Percentiles rank a stretch among this genome's conserved stretches.
Evolutionary conservation across 345 rosid genomes (phyloP).

Genomic region (Mercurialis annua): DNA sequence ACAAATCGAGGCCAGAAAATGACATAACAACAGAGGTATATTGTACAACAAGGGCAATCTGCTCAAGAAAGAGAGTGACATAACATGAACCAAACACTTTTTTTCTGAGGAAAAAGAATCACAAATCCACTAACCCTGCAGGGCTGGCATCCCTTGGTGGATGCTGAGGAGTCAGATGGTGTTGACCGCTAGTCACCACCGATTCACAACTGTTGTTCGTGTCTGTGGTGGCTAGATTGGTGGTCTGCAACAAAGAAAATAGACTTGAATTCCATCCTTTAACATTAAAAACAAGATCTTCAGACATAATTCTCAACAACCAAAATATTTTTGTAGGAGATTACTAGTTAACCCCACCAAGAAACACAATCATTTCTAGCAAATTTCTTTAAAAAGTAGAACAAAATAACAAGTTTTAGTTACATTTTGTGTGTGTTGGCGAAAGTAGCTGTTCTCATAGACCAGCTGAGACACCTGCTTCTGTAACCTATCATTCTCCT

Average conservation of each 20-base stretch:
- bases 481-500: conserved; percentile 98
- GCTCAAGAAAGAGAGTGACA: not conserved
- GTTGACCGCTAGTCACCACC: conserved; percentile 97
- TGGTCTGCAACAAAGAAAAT: conserved; percentile 46
- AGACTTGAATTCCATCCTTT: not conserved
- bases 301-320: not conserved
- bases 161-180: conserved; percentile 89
- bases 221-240: conserved; percentile 84
- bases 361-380: not conserved
- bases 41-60: no score
- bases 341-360: not conserved
- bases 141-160: conserved; percentile 99
- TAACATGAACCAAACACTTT: no score
- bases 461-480: conserved; percentile 97
- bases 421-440: conserved; percentile 90
- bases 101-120: not conserved
- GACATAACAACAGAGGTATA: conserved; percentile 33
- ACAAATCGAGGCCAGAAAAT: conserved; percentile 31
- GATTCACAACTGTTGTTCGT: conserved; percentile 98
- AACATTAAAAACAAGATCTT: not conserved
- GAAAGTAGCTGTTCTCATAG: conserved; percentile 92
- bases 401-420: conserved; percentile 1
- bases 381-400: not conserved
- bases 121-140: conserved; percentile 79
- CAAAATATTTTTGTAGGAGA: not conserved